phyloP scores from a whole-genome alignment of 768 basidiomycete genomes.

The Boletus bicolor region DNA sequence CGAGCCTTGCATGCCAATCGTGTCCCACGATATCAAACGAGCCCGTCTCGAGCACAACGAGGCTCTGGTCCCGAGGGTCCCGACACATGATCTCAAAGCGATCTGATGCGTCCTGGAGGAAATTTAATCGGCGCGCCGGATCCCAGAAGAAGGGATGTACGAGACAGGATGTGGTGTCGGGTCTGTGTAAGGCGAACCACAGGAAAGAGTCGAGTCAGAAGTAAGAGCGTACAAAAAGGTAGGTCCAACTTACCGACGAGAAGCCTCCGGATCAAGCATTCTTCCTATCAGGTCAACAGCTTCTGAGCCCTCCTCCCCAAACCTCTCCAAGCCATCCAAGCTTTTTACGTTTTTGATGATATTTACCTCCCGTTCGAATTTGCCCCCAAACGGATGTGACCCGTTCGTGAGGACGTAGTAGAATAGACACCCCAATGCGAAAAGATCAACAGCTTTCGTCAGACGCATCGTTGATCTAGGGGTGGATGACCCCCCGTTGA shows the following conservation, averaged over 20 bases:
- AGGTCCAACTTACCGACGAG: slow-evolving; percentile 57
- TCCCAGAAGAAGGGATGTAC: slow-evolving; percentile 98
- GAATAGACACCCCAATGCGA: slow-evolving; percentile 92
- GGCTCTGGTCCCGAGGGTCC: slow-evolving; percentile 77
- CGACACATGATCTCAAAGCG: slow-evolving; percentile 97
- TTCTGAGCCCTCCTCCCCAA: slow-evolving; percentile 94
- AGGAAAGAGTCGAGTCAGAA: slow-evolving; percentile 1
- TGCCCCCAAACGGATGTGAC: slow-evolving; percentile 90
- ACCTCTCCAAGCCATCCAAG: slow-evolving; percentile 66
- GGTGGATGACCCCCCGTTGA: slow-evolving; percentile 17
- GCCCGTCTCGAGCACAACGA: slow-evolving; percentile 70
- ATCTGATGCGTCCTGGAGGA: slow-evolving; percentile 97
- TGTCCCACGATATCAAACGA: slow-evolving; percentile 74
- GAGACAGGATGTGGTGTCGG: slow-evolving; percentile 83
- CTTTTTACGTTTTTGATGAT: slow-evolving; percentile 80
- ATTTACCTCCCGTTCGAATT: slow-evolving; percentile 91
- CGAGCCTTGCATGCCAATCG: slow-evolving; percentile 87
- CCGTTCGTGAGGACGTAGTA: slow-evolving; percentile 91
- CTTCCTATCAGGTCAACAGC: slow-evolving; percentile 72
- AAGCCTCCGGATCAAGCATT: slow-evolving; percentile 80
- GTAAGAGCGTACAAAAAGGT: background rate
- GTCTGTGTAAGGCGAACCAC: slow-evolving; percentile 43
- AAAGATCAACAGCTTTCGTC: slow-evolving; percentile 95
- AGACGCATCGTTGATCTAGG: slow-evolving; percentile 53
- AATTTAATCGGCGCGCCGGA: slow-evolving; percentile 75